phyloP scores from a whole-genome alignment of 169 alveolate genomes.

The Plasmodium yoelii region DNA sequence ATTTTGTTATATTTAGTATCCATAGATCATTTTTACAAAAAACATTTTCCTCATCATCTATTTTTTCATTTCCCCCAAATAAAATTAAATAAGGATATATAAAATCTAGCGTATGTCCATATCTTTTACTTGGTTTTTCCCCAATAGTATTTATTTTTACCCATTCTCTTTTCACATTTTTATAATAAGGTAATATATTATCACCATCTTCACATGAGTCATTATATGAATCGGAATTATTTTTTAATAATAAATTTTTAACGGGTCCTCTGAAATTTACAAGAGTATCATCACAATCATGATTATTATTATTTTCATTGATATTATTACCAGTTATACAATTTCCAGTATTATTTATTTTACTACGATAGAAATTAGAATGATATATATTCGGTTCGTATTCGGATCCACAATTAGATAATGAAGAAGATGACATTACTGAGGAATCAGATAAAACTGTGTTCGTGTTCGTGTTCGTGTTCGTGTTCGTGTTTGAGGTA shows the following conservation, averaged over 20 bases:
- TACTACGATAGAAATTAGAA: not conserved
- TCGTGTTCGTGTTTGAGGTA: conserved; percentile 3
- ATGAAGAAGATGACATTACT: conserved; percentile 12
- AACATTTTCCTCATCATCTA: conserved; percentile 30
- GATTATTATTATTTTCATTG: not conserved
- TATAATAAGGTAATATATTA: not conserved
- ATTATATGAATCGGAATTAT: not conserved
- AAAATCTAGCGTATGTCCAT: conserved; percentile 73
- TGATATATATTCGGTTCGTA: conserved; percentile 10
- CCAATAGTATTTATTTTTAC: conserved; percentile 31
- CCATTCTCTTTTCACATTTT: conserved; percentile 59
- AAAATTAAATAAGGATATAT: conserved; percentile 54
- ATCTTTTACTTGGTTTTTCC: conserved; percentile 55
- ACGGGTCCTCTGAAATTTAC: conserved; percentile 38
- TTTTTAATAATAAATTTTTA: conserved; percentile 4
- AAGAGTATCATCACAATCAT: not conserved
- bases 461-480: conserved; percentile 6
- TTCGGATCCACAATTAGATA: conserved; percentile 21
- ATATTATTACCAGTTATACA: too few relatives aligned
- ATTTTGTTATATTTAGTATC: conserved; percentile 63
- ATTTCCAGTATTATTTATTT: not conserved
- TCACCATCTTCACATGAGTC: conserved; percentile 13
- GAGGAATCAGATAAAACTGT: not conserved
- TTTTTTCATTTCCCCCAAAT: conserved; percentile 74
- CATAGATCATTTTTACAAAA: conserved; percentile 62